phyloP scores from a whole-genome alignment of 768 basidiomycete species.

The Asterophora lycoperdoides region DNA sequence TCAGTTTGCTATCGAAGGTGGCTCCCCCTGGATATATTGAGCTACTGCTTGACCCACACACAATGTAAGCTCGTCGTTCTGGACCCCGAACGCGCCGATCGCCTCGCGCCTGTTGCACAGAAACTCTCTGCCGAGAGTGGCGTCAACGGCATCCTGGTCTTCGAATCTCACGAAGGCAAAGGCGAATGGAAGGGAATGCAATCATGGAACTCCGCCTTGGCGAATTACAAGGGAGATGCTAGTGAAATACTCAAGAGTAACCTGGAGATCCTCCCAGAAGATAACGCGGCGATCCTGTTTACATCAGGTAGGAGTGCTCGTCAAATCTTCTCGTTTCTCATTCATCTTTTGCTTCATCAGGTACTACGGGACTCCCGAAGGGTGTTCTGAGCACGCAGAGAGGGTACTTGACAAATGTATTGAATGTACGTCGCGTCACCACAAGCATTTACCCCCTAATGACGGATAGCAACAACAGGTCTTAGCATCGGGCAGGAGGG shows the following conservation, averaged over 20 bases:
- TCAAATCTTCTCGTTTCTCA: no score
- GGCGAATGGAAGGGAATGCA: constrained; percentile 40
- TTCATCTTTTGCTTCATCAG: constrained; percentile 10
- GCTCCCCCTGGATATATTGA: constrained; percentile 38
- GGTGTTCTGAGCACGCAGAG: constrained; percentile 53
- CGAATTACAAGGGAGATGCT: constrained; percentile 30
- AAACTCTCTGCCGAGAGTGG: constrained; percentile 28
- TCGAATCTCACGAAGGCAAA: constrained; percentile 32
- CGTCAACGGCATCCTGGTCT: constrained; percentile 36
- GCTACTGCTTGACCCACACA: constrained; percentile 44
- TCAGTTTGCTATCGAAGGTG: constrained; percentile 20
- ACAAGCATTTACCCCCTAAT: not conserved
- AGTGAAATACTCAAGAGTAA: constrained; percentile 26
- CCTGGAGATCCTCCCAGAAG: constrained; percentile 36
- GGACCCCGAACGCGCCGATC: constrained; percentile 43
- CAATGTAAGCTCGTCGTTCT: constrained; percentile 40
- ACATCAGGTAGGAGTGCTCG: constrained; percentile 39
- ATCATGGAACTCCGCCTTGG: constrained; percentile 33
- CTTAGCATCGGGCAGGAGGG: constrained; percentile 29
- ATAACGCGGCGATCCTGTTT: constrained; percentile 48
- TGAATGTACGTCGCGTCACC: constrained; percentile 31
- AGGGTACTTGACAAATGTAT: constrained; percentile 41
- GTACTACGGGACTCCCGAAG: constrained; percentile 34
- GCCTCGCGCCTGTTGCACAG: constrained; percentile 24
- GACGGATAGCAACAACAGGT: constrained; percentile 22